These are phyloP conservation scores for Phycomyces nitens DNA, from an alignment of 192 early-diverging fungal species.

Conservation along the genomic window DNA sequence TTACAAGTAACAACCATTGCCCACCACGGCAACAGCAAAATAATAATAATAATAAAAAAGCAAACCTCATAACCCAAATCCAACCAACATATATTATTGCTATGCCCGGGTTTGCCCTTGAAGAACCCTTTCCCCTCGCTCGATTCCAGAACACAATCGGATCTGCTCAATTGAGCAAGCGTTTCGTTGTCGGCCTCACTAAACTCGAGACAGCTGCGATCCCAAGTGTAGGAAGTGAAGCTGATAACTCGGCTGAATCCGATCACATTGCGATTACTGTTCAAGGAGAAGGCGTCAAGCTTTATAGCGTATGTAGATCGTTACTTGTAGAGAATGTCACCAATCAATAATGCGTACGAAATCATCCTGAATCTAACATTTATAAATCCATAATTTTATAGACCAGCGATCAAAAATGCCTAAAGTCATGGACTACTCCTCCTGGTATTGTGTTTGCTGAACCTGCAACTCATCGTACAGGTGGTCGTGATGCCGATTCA, in stretches of 20 bases:
- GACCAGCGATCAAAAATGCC: conserved; percentile 50
- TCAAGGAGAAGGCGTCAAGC: conserved; percentile 48
- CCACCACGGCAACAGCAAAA: too few relatives aligned
- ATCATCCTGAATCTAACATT: not conserved
- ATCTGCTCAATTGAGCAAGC: conserved; percentile 21
- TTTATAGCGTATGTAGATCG: conserved; percentile 43
- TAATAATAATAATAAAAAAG: too few relatives aligned
- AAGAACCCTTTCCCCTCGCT: conserved; percentile 48
- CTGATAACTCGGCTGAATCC: conserved; percentile 11
- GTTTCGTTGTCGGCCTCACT: conserved; percentile 19
- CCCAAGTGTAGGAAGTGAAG: conserved; percentile 14
- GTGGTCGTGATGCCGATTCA: conserved; percentile 11
- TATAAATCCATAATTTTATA: conserved; percentile 11
- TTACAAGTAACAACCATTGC: too few relatives aligned
- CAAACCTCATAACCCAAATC: too few relatives aligned
- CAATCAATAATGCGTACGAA: too few relatives aligned
- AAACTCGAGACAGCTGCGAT: conserved; percentile 23
- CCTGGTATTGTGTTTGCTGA: conserved; percentile 44
- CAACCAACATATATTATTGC: not conserved
- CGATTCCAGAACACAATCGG: conserved; percentile 39
- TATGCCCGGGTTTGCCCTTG: conserved; percentile 46
- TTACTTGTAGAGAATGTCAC: not conserved
- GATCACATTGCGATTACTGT: conserved; percentile 43
- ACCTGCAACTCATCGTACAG: conserved; percentile 36
- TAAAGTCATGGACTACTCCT: conserved; percentile 47